Percentiles rank a stretch among this genome's conserved stretches.
phyloP scores from a whole-genome alignment of 73 alveolate species.

The Effrenium voratum region DNA sequence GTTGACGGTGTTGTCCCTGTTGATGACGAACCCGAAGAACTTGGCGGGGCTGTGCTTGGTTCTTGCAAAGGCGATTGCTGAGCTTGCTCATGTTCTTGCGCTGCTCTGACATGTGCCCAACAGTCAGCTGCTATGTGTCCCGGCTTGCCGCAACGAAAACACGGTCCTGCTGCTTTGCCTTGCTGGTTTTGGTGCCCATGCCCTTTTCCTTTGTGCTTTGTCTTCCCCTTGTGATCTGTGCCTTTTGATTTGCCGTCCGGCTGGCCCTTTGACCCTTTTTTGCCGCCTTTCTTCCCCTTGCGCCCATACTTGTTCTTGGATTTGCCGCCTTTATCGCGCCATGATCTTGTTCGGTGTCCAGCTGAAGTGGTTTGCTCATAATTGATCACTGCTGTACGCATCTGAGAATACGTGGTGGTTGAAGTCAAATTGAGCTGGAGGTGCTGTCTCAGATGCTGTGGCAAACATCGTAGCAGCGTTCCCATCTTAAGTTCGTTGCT shows the following conservation, averaged over 20 bases:
- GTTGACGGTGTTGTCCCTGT: neutral
- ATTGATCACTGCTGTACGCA: neutral
- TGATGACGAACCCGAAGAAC: neutral
- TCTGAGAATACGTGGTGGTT: neutral
- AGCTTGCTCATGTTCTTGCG: neutral
- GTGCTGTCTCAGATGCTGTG: neutral
- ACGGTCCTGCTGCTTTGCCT: neutral
- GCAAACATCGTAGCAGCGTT: neutral
- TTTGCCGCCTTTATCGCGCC: neutral
- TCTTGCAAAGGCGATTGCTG: neutral
- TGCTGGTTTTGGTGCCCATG: neutral
- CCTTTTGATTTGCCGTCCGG: too few relatives aligned
- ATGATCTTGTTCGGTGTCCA: conserved; percentile 15
- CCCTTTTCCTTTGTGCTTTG: neutral
- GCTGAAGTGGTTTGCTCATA: neutral
- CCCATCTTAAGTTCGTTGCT: neutral
- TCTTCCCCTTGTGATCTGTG: neutral
- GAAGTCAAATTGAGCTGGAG: neutral
- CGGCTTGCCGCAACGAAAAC: neutral
- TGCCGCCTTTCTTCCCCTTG: too few relatives aligned
- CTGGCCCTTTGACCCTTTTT: too few relatives aligned
- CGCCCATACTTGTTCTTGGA: neutral
- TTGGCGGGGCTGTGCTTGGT: too few relatives aligned
- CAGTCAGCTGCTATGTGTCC: conserved; percentile 14
- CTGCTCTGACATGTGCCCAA: neutral